Base-by-base conservation (phyloP, 768 basidiomycete genomes). In the Asterophora lycoperdoides region DNA sequence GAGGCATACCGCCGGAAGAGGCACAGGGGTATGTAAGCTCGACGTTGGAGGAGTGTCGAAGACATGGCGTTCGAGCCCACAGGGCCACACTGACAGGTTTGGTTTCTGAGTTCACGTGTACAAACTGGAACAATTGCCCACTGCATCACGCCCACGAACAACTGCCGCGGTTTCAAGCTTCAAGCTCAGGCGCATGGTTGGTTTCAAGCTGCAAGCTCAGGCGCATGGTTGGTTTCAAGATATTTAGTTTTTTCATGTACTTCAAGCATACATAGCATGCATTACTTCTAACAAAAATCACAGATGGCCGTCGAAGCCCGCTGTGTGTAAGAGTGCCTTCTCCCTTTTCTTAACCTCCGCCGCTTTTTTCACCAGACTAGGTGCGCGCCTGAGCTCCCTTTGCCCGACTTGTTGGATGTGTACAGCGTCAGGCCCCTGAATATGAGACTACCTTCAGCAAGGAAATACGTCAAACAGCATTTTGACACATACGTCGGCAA, bases 331-430 rank as follows among this genome's bases (percentile, higher is more conserved):
- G 42, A 89, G 60, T 5, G 60, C 71, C n/a, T 66, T 72, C 63
- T 91, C 84, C 63, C 74, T 86, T 68, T 73, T 73, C 65, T 77
- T 78, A 38, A 76, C 60, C 51, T 80, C 81, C 10, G 69, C 70
- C 5, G 76, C 68, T 51, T 77, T 80, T 61, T 77, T 72, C 19
- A 66, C 74, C 3, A 96, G 68, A 10, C 53, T 74, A 1, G 79
- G 78, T 1, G 84, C 90, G 19, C 91, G 83, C 69, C 79, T 87
- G 55, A 97, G 73, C 68, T 97, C 95, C 38, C 84, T 74, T 60
- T 86, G 86, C 8, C 94, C 95, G 37, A 98, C 88, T 69, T 98
- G 94, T 64, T 94, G 92, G 44, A 96, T 86, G 68, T 98, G 94
- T 2, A 84, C 86, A 60, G 84, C 89, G 61, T 90, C 88, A 35